Conservation (phyloP, 2,329 filamentous ascomycete species). For the Fusarium floridanum region DNA sequence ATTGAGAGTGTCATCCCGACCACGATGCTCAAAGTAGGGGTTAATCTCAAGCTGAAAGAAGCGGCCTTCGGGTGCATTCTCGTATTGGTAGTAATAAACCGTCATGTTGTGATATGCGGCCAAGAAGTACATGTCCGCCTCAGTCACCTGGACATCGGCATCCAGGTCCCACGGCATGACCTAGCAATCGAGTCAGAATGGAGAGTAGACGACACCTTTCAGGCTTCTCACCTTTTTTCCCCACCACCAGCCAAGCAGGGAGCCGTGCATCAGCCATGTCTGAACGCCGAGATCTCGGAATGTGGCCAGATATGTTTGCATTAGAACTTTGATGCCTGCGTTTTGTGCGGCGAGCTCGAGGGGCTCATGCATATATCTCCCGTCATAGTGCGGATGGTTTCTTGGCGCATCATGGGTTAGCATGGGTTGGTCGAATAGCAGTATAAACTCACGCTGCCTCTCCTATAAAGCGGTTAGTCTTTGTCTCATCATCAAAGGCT, state of each 20-base stretch:
- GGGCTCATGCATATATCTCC: constrained; percentile 54
- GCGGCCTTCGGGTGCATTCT: constrained; percentile 53
- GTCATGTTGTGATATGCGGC: constrained; percentile 75
- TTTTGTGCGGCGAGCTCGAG: constrained; percentile 68
- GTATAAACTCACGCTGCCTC: constrained; percentile 39
- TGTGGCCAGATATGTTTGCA: constrained; percentile 79
- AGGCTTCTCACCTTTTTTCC: constrained; percentile 72
- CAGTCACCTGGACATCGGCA: constrained; percentile 80
- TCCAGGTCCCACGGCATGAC: constrained; percentile 84
- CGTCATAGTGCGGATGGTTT: constrained; percentile 51
- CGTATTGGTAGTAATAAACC: constrained; percentile 59
- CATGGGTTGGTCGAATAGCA: not conserved
- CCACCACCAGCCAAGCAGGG: constrained; percentile 91
- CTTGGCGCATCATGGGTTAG: constrained; percentile 35
- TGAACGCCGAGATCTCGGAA: constrained; percentile 76
- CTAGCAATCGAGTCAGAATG: constrained; percentile 51
- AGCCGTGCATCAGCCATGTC: constrained; percentile 88
- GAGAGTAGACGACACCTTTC: not conserved
- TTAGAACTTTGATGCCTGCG: constrained; percentile 73
- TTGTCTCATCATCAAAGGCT: not conserved
- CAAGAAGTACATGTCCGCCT: constrained; percentile 74
- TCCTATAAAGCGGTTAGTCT: constrained; percentile 27
- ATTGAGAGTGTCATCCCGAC: constrained; percentile 55
- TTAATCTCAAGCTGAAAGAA: constrained; percentile 65
- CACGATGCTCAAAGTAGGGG: constrained; percentile 56